Conservation (phyloP, 495 filamentous ascomycete genomes). For the Umbilicaria muhlenbergii region DNA sequence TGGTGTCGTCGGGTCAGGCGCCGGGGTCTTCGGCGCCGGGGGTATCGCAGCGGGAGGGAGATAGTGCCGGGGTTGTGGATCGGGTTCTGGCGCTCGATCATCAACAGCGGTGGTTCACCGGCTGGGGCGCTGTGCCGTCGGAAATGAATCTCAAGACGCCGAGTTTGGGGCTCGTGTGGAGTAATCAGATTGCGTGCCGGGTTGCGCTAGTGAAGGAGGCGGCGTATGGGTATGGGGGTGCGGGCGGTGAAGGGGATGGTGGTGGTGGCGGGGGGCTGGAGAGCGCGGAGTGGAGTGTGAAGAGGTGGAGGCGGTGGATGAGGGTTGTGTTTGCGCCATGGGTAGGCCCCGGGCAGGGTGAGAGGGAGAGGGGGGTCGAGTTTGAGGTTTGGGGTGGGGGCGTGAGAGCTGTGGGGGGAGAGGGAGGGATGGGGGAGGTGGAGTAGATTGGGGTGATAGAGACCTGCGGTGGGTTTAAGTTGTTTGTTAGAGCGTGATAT, state of each 20-base stretch:
- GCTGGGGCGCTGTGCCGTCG: slow-evolving; percentile 59
- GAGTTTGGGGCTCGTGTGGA: slow-evolving; percentile 75
- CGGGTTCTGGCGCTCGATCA: slow-evolving; percentile 50
- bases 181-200: slow-evolving; percentile 68
- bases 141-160: slow-evolving; percentile 53
- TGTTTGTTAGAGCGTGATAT: too few relatives aligned
- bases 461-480: too few relatives aligned
- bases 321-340: slow-evolving; percentile 71
- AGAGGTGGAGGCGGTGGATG: slow-evolving; percentile 38
- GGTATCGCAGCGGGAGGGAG: slow-evolving; percentile 9
- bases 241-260: neutral
- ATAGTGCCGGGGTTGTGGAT: neutral
- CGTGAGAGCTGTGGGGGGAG: slow-evolving; percentile 10
- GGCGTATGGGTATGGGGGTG: slow-evolving; percentile 18
- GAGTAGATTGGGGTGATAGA: neutral
- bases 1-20: neutral
- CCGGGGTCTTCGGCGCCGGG: neutral
- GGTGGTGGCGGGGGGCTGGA: slow-evolving; percentile 3
- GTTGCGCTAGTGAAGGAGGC: slow-evolving; percentile 60
- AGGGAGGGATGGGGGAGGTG: neutral
- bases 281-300: slow-evolving; percentile 7
- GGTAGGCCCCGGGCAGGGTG: slow-evolving; percentile 23
- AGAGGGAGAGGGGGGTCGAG: slow-evolving; percentile 15
- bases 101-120: slow-evolving; percentile 86
- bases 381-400: slow-evolving; percentile 39